Base-by-base conservation (phyloP, 176 grass and related monocot genomes). In the Carex parvula region DNA sequence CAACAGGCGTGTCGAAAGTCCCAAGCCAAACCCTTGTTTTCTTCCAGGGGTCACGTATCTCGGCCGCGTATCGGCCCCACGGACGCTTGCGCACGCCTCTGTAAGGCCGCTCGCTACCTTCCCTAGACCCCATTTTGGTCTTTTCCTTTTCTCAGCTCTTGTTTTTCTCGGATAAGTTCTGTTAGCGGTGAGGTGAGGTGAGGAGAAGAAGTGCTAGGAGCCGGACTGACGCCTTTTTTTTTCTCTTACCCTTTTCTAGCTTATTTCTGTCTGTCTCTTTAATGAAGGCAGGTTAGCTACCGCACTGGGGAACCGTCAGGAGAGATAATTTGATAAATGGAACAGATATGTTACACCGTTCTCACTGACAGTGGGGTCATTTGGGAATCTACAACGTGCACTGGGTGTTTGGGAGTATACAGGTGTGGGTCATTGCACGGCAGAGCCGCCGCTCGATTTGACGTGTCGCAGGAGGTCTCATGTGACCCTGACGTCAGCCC, bases 11-110 rank as follows among this genome's bases (percentile, higher is more conserved):
- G 86, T 98, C 95, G 75, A 93, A 98, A 69, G 95, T 98, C 56
- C 95, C 95, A 2, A 98, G 95, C 95, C 95, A 98, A 64, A 95
- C 92, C 58, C 95, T 86, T 33, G 91, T 93, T 88, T 98, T 98
- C 84, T 92, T 87, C 92, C 92, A 94, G 6, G 95, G 95, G 63
- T 98, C 95, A 0, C 95, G 87, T 85, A 98, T 98, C 95, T 98
- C 95, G 54, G 95, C 95, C 54, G 95, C 95, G 69, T 95, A 98
- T 69, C 95, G 52, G 1, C 95, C 95, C 95, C 95, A 98, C 69
- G 95, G 95, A 76, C 95, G 79, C 92, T 89, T 98, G 59, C 95
- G 33, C 56, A 98, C 95, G 0, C 95, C 95, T 73, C 92, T 90
- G 92, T 95, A 98, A 79, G 85, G 95, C 50, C 59, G 64, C 76